Conservation (phyloP, 176 grass and related monocot species). For the Thalia dealbata region DNA sequence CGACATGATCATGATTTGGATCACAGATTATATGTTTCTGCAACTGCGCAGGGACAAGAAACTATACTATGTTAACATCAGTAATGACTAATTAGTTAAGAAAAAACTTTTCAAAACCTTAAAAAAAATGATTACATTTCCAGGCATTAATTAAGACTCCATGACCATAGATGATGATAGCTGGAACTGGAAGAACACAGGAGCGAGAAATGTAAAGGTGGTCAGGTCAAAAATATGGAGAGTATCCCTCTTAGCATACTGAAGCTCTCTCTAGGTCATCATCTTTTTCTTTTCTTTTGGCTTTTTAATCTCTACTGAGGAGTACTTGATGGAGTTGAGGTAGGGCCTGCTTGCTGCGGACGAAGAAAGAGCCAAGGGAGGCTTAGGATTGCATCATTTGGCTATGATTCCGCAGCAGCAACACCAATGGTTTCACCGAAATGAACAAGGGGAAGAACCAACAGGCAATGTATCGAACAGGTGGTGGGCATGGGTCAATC, state of each 20-base stretch:
- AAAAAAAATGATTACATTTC: too few relatives aligned
- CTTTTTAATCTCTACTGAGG: not conserved
- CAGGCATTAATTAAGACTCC: too few relatives aligned
- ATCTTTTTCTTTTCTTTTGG: not conserved
- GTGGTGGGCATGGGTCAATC: not conserved
- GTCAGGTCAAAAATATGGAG: not conserved
- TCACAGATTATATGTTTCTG: not conserved
- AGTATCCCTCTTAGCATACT: not conserved
- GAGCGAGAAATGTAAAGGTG: not conserved
- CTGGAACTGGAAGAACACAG: not conserved
- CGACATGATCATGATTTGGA: not conserved
- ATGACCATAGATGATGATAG: too few relatives aligned
- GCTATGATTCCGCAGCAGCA: conserved; percentile 11
- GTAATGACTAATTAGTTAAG: too few relatives aligned
- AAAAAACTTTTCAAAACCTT: too few relatives aligned
- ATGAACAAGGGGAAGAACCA: conserved; percentile 5
- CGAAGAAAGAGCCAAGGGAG: not conserved
- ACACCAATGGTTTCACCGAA: not conserved
- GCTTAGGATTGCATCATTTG: conserved; percentile 22
- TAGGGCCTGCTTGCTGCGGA: not conserved
- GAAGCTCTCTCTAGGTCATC: not conserved
- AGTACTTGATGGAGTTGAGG: not conserved
- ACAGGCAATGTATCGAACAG: not conserved
- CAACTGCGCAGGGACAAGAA: not conserved
- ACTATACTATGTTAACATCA: too few relatives aligned